Conservation (phyloP, 768 basidiomycete species). For the Kwoniella sp. region DNA sequence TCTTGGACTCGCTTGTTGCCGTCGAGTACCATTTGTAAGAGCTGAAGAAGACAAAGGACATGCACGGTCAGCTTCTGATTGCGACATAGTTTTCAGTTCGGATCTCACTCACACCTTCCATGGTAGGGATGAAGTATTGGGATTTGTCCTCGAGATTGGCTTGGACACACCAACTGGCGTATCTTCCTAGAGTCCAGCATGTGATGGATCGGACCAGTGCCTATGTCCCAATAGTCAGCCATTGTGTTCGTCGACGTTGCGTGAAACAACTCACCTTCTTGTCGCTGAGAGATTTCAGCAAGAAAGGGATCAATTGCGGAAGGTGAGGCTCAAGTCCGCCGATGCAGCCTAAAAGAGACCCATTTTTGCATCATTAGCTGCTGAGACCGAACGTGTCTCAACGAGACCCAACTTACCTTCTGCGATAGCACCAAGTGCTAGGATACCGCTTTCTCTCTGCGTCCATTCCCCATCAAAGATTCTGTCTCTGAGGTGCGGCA, state of each 20-base stretch:
- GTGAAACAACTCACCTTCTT: slow-evolving; percentile 68
- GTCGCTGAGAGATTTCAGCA: slow-evolving; percentile 86
- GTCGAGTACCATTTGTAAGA: slow-evolving; percentile 94
- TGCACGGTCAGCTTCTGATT: background rate
- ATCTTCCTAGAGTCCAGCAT: slow-evolving; percentile 98
- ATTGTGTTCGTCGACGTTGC: background rate
- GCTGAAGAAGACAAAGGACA: slow-evolving; percentile 61
- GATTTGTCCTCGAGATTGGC: slow-evolving; percentile 81
- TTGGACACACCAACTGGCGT: slow-evolving; percentile 88
- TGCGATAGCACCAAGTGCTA: slow-evolving; percentile 96
- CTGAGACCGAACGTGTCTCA: background rate
- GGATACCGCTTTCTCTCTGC: slow-evolving; percentile 89
- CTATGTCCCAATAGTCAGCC: slow-evolving; percentile 57
- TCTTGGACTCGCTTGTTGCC: slow-evolving; percentile 99
- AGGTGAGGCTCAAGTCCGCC: slow-evolving; percentile 93
- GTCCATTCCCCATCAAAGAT: slow-evolving; percentile 91
- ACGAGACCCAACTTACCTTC: slow-evolving; percentile 72
- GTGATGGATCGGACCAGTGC: slow-evolving; percentile 97
- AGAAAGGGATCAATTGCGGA: slow-evolving; percentile 86
- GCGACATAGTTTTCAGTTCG: background rate
- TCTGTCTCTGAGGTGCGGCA: slow-evolving; percentile 88
- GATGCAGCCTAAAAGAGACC: slow-evolving; percentile 73
- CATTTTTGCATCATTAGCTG: slow-evolving; percentile 5
- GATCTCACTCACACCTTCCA: slow-evolving; percentile 80
- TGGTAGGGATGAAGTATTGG: slow-evolving; percentile 90